Evolutionary conservation across 352 stramenopile genomes (phyloP).

Genomic region (Peronospora destructor): DNA sequence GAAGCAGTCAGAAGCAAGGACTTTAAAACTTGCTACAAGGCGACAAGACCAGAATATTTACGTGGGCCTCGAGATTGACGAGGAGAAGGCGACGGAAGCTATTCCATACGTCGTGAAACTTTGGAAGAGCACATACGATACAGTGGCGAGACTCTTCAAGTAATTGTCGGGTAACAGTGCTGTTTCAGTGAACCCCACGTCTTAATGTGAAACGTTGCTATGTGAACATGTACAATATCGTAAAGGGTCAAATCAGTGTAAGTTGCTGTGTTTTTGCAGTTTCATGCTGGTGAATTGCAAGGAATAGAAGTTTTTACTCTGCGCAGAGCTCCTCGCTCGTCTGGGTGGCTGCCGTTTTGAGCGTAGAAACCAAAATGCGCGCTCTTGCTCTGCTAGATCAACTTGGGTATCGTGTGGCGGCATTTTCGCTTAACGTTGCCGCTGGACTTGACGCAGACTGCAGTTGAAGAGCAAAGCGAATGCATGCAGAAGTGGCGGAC

Average conservation of each 20-base stretch:
- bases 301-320: conserved; percentile 6
- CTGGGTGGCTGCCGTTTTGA: conserved; percentile 20
- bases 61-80: conserved; percentile 26
- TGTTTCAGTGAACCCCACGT: too few species aligned
- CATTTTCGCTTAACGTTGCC: neutral
- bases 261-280: too few species aligned
- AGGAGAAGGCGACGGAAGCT: conserved; percentile 13
- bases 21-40: conserved; percentile 13
- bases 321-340: conserved; percentile 22
- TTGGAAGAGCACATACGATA: conserved; percentile 23
- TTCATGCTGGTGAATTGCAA: too few species aligned
- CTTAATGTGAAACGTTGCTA: too few species aligned
- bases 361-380: conserved; percentile 7
- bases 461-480: conserved; percentile 26
- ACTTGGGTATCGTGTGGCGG: conserved; percentile 5
- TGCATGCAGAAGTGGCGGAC: conserved; percentile 31
- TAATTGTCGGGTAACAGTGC: conserved; percentile 14
- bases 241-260: too few species aligned
- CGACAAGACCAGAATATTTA: conserved; percentile 23
- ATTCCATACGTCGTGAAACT: conserved; percentile 17
- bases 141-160: conserved; percentile 35
- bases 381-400: conserved; percentile 14
- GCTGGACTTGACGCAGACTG: conserved; percentile 4
- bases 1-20: neutral
- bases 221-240: too few species aligned